phyloP scores from a whole-genome alignment of 495 filamentous ascomycete species.

The Penicillium longicatenatum region DNA sequence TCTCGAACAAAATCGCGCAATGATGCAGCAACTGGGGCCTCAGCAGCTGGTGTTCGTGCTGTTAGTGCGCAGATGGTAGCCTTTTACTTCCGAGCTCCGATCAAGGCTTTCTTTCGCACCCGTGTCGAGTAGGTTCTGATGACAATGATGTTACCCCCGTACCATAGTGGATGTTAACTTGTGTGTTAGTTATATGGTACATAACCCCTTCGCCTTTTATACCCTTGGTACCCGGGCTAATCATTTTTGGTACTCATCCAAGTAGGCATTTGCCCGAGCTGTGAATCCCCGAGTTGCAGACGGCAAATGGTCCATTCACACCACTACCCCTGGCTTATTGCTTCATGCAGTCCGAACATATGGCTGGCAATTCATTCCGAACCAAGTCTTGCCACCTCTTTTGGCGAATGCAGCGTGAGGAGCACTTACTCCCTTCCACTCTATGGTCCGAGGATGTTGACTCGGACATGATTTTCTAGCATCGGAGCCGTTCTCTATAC shows the following conservation, averaged over 20 bases:
- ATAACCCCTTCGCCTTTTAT: not conserved
- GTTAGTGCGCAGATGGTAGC: conserved; percentile 75
- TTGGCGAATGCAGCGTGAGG: conserved; percentile 74
- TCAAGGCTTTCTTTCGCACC: conserved; percentile 87
- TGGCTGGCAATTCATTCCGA: conserved; percentile 85
- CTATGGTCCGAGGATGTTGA: not conserved
- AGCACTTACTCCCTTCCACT: not conserved
- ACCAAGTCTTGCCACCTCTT: conserved; percentile 84
- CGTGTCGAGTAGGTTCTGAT: conserved; percentile 71
- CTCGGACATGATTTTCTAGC: conserved; percentile 30
- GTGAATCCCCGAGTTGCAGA: conserved; percentile 63
- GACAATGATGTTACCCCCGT: conserved; percentile 8
- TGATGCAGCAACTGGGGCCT: conserved; percentile 73
- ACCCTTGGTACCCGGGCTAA: conserved; percentile 21
- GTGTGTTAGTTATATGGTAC: conserved; percentile 59
- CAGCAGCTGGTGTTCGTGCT: conserved; percentile 79
- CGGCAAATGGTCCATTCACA: conserved; percentile 66
- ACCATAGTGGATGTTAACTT: conserved; percentile 9
- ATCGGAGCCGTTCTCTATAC: conserved; percentile 88
- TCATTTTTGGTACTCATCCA: conserved; percentile 10
- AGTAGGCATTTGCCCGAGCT: conserved; percentile 65
- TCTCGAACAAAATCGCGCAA: conserved; percentile 48
- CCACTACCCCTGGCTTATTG: conserved; percentile 77
- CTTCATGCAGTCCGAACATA: conserved; percentile 75
- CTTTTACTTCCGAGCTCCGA: conserved; percentile 87